phyloP scores from a whole-genome alignment of 208 protist species.

The Trichomonas vaginalis region DNA sequence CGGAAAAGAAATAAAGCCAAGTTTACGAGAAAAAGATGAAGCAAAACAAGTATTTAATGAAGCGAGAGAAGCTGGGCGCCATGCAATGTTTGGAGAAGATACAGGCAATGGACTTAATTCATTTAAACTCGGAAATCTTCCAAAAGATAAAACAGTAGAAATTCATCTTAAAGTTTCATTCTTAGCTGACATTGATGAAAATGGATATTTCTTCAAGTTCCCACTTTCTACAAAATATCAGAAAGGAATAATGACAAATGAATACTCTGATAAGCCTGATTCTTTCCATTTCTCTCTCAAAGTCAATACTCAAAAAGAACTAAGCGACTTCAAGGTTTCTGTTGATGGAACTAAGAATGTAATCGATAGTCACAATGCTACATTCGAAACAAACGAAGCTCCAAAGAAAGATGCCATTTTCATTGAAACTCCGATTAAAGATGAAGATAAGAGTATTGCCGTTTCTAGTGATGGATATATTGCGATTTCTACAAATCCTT shows the following conservation, averaged over 20 bases:
- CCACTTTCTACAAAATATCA: not conserved
- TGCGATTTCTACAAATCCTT: not conserved
- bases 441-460: not conserved
- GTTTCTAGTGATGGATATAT: not conserved
- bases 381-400: not conserved
- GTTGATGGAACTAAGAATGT: not conserved
- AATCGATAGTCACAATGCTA: not conserved
- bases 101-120: not conserved
- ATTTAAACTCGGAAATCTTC: not conserved
- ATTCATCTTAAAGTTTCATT: not conserved
- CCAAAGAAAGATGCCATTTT: not conserved
- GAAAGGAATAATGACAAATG: not conserved
- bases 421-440: not conserved
- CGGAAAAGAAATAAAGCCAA: not conserved
- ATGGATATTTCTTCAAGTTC: no score
- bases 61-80: not conserved
- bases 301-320: not conserved
- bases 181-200: no score
- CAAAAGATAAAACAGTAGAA: not conserved
- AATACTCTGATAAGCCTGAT: not conserved
- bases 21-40: not conserved
- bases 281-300: not conserved
- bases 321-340: not conserved
- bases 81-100: not conserved
- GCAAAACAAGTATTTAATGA: not conserved